Percentiles rank a stretch among this genome's conserved stretches.
phyloP scores from a whole-genome alignment of 2,329 filamentous ascomycete species.

The Verticillium dahliae region DNA sequence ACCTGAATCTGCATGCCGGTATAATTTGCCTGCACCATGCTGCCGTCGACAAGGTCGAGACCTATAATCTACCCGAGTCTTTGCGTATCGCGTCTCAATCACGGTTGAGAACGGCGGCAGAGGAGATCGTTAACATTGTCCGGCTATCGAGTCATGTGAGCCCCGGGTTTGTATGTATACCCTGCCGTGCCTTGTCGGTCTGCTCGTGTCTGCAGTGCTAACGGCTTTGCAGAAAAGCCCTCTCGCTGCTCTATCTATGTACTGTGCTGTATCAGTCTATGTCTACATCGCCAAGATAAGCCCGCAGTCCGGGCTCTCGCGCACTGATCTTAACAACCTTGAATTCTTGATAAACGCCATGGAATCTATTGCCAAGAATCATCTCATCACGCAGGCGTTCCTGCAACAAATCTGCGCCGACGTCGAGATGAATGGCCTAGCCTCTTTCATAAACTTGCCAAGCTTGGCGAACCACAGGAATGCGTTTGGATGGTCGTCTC shows the following conservation, averaged over 20 bases:
- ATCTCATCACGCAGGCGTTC: constrained; percentile 75
- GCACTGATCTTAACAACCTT: constrained; percentile 41
- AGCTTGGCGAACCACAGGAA: constrained; percentile 24
- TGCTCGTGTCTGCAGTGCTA: constrained; percentile 1
- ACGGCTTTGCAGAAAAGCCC: constrained; percentile 56
- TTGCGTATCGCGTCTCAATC: constrained; percentile 66
- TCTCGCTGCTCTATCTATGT: constrained; percentile 76
- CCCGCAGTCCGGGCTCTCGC: constrained; percentile 51
- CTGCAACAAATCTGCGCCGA: constrained; percentile 82
- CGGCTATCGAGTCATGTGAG: constrained; percentile 69
- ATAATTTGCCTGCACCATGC: constrained; percentile 86
- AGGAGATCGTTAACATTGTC: constrained; percentile 80
- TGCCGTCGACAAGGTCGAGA: constrained; percentile 76
- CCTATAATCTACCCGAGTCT: constrained; percentile 56
- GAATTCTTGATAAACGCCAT: constrained; percentile 75
- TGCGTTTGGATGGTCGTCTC: constrained; percentile 19
- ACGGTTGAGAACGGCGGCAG: constrained; percentile 71
- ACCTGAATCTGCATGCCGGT: constrained; percentile 83
- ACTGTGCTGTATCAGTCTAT: constrained; percentile 78
- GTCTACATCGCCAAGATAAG: constrained; percentile 68
- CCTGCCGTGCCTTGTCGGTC: not conserved
- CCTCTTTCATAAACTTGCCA: constrained; percentile 26
- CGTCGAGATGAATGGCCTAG: constrained; percentile 50
- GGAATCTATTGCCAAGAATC: constrained; percentile 66
- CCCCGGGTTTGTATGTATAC: constrained; percentile 52